Conservation (phyloP, 2,329 filamentous ascomycete species). For the Aspergillus awamori region DNA sequence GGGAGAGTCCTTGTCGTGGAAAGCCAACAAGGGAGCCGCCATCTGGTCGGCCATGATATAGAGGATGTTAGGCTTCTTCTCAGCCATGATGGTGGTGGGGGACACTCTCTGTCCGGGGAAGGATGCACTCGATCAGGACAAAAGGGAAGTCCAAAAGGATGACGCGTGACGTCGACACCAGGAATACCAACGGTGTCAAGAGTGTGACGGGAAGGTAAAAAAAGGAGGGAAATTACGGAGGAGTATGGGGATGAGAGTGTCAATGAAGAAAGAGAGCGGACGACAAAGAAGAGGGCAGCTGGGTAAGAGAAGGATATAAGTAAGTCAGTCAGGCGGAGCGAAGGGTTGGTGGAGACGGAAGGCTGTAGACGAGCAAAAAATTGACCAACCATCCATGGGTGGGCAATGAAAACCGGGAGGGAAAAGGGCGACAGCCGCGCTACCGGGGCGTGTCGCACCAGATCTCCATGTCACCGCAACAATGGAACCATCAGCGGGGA, state of each 20-base stretch:
- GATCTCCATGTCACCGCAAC: conserved; percentile 25
- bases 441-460: conserved; percentile 15
- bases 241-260: not conserved
- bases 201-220: not conserved
- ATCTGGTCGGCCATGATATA: conserved; percentile 98
- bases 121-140: not conserved
- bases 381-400: conserved; percentile 1
- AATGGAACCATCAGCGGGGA: conserved; percentile 28
- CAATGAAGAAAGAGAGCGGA: not conserved
- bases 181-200: not conserved
- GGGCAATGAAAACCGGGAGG: conserved; percentile 26
- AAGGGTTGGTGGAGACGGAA: conserved; percentile 14
- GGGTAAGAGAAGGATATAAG: conserved; percentile 13
- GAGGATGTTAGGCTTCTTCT: conserved; percentile 71
- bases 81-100: conserved; percentile 32
- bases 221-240: not conserved
- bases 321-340: conserved; percentile 10
- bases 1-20: conserved; percentile 84
- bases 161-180: too few relatives aligned
- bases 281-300: not conserved
- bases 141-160: not conserved
- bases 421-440: conserved; percentile 20
- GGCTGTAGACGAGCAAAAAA: conserved; percentile 2
- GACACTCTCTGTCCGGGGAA: not conserved
- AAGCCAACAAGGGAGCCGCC: conserved; percentile 84